A percentile compares a stretch with the other conserved stretches of the same genome.
Conservation (phyloP, 257 asterid genomes). For the Scutellaria baicalensis region DNA sequence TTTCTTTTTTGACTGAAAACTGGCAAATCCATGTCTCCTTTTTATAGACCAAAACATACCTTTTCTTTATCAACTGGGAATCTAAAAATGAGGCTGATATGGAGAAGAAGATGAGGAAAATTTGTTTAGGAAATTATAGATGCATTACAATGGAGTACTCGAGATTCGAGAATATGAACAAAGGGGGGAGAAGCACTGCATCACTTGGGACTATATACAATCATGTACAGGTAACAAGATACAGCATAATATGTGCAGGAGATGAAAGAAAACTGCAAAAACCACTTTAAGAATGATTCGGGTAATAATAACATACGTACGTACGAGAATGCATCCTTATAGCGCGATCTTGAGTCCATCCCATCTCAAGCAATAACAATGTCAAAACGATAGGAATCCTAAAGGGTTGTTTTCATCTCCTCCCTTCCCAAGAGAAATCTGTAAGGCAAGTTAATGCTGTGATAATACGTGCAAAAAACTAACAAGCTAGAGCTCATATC, state of each 20-base stretch:
- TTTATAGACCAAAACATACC: not conserved
- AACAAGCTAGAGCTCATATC: too few relatives aligned
- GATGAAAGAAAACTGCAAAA: not conserved
- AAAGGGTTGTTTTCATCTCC: slow-evolving; percentile 13
- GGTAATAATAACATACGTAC: not conserved
- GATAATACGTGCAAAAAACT: too few relatives aligned
- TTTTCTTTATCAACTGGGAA: not conserved
- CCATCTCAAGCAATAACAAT: not conserved
- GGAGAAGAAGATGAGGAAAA: not conserved
- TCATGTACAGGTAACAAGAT: slow-evolving; percentile 9
- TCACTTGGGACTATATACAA: slow-evolving; percentile 12
- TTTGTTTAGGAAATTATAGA: not conserved
- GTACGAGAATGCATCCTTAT: not conserved
- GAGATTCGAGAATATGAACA: not conserved
- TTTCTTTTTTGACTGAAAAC: not conserved
- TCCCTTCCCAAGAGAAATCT: slow-evolving; percentile 45
- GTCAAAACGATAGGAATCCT: slow-evolving; percentile 14
- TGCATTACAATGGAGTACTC: not conserved
- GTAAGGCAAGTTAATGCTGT: not conserved
- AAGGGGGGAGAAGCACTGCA: not conserved
- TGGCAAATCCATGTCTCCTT: not conserved
- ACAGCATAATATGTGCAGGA: slow-evolving; percentile 6
- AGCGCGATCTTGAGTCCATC: not conserved
- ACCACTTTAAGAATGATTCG: not conserved
- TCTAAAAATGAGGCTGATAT: not conserved